Evolutionary conservation across 2,329 filamentous ascomycete species (phyloP).

Genomic region (Penicillium corylophilum): DNA sequence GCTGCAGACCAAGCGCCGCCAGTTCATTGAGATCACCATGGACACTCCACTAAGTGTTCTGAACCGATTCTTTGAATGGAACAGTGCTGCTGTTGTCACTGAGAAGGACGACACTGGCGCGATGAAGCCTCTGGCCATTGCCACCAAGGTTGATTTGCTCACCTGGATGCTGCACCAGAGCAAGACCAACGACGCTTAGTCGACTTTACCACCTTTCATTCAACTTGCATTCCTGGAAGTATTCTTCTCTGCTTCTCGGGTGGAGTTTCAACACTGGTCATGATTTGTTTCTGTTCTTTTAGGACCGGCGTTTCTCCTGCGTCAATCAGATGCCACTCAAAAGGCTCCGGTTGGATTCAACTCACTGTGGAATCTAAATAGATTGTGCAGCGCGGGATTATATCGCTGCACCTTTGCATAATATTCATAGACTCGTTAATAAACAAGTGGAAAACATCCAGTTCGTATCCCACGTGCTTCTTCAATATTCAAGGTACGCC

Average conservation of each 20-base stretch:
- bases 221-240: conserved; percentile 13
- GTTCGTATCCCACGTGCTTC: not conserved
- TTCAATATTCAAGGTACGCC: no score
- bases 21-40: conserved; percentile 91
- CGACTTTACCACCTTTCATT: not conserved
- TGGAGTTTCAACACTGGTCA: conserved; percentile 21
- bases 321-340: conserved; percentile 4
- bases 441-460: not conserved
- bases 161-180: conserved; percentile 81
- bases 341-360: conserved; percentile 20
- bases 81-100: conserved; percentile 91
- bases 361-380: conserved; percentile 11
- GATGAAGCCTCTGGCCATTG: conserved; percentile 79
- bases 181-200: conserved; percentile 22
- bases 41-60: conserved; percentile 81
- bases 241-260: conserved; percentile 3
- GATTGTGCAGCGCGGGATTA: conserved; percentile 8
- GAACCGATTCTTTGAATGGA: conserved; percentile 96
- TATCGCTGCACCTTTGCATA: not conserved
- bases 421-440: conserved; percentile 1
- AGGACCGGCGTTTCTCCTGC: conserved; percentile 12
- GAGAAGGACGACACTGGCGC: conserved; percentile 64
- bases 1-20: conserved; percentile 53
- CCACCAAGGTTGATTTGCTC: conserved; percentile 94
- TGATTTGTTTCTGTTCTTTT: conserved; percentile 3